phyloP scores from a whole-genome alignment of 352 stramenopile genomes.

The Pythium chondricola region DNA sequence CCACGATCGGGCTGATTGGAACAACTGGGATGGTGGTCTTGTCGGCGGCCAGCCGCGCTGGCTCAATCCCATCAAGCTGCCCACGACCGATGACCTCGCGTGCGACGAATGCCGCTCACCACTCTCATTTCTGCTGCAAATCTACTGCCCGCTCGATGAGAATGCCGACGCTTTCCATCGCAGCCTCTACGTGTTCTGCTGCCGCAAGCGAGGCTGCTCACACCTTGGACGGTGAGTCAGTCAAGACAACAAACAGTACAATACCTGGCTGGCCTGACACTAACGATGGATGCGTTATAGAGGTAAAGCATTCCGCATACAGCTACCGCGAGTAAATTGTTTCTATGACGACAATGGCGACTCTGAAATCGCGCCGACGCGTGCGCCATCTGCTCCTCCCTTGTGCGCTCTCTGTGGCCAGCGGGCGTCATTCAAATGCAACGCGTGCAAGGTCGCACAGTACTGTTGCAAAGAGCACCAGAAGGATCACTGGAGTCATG shows the following conservation, averaged over 20 bases:
- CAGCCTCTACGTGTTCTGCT: constrained; percentile 91
- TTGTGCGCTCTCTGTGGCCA: constrained; percentile 61
- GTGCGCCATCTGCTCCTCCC: no score
- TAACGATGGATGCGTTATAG: constrained; percentile 6
- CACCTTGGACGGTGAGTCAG: constrained; percentile 31
- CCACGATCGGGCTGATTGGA: constrained; percentile 62
- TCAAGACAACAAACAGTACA: not conserved
- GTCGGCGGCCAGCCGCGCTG: constrained; percentile 86
- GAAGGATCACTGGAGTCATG: constrained; percentile 71
- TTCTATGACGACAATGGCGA: no score
- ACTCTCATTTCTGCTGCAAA: constrained; percentile 84
- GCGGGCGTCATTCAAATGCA: constrained; percentile 60
- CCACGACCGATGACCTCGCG: constrained; percentile 32
- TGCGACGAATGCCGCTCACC: constrained; percentile 41
- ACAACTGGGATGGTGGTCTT: constrained; percentile 90
- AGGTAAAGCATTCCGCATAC: constrained; percentile 74
- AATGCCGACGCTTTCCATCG: constrained; percentile 88
- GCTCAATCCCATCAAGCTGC: constrained; percentile 64
- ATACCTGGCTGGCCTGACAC: not conserved
- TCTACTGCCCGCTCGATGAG: constrained; percentile 91
- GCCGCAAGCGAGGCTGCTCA: constrained; percentile 55
- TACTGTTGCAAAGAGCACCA: constrained; percentile 78
- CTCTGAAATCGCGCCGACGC: no score
- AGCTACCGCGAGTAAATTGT: constrained; percentile 89
- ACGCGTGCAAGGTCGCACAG: constrained; percentile 59